Conservation (phyloP, 768 basidiomycete genomes). For the Cystofilobasidium bisporidii region DNA sequence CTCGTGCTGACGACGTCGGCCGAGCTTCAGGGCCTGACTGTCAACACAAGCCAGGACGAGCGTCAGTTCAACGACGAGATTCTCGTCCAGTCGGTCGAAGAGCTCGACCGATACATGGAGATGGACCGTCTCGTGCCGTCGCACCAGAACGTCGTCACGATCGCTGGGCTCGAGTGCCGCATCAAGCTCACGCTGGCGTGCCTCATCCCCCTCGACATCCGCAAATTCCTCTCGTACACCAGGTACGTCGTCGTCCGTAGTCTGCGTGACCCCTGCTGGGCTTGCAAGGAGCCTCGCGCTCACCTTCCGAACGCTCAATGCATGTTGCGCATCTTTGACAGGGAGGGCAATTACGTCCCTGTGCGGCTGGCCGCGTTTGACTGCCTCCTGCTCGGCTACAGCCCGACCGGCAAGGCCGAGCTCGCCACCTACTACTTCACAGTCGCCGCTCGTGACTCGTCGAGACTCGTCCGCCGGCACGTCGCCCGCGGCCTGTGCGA, state of each 20-base stretch:
- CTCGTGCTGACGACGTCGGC: constrained; percentile 59
- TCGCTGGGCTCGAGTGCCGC: constrained; percentile 84
- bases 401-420: constrained; percentile 69
- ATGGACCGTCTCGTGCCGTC: constrained; percentile 95
- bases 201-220: constrained; percentile 64
- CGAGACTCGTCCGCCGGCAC: constrained; percentile 69
- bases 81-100: constrained; percentile 62
- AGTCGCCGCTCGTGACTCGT: constrained; percentile 76
- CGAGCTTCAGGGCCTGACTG: neutral
- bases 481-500: constrained; percentile 78
- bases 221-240: constrained; percentile 75
- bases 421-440: constrained; percentile 73
- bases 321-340: too few relatives aligned
- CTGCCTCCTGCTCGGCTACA: constrained; percentile 66
- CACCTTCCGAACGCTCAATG: too few relatives aligned
- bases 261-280: too few relatives aligned
- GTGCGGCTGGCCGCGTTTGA: constrained; percentile 92
- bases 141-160: constrained; percentile 83
- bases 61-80: constrained; percentile 38
- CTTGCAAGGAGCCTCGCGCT: too few relatives aligned
- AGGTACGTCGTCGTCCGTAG: constrained; percentile 64
- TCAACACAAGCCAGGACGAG: neutral
- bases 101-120: constrained; percentile 82
- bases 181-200: constrained; percentile 65
- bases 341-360: constrained; percentile 87